Conservation (phyloP, 2,329 filamentous ascomycete species). For the Beauveria bassiana region DNA sequence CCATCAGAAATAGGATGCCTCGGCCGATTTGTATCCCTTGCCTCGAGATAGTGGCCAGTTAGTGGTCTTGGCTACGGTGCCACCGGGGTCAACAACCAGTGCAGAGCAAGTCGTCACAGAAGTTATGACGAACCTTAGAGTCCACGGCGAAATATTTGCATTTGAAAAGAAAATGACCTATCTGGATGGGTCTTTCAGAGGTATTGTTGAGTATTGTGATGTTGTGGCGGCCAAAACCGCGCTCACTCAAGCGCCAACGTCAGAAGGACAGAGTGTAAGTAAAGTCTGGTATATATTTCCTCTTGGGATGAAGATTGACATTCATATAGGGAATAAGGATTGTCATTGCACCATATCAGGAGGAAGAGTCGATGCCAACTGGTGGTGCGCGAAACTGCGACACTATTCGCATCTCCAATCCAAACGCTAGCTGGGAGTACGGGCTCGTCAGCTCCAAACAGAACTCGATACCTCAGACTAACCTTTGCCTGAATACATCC, state of each 20-base stretch:
- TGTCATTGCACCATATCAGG: not conserved
- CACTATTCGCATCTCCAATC: not conserved
- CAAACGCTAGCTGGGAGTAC: not conserved
- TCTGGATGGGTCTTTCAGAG: slow-evolving; percentile 36
- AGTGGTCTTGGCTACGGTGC: slow-evolving; percentile 19
- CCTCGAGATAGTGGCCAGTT: slow-evolving; percentile 21
- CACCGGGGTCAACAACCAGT: slow-evolving; percentile 15
- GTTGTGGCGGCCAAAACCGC: slow-evolving; percentile 34
- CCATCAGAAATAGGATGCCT: slow-evolving; percentile 7
- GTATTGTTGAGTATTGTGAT: slow-evolving; percentile 47
- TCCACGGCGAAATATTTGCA: slow-evolving; percentile 45
- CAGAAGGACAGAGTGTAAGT: slow-evolving; percentile 1
- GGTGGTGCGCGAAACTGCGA: not conserved
- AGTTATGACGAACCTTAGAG: slow-evolving; percentile 27
- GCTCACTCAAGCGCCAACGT: slow-evolving; percentile 25
- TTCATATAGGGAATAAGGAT: not conserved
- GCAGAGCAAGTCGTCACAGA: slow-evolving; percentile 29
- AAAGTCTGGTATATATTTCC: not conserved
- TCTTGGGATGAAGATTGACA: not conserved
- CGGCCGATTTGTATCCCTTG: slow-evolving; percentile 6
- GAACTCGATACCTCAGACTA: slow-evolving; percentile 10
- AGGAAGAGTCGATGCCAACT: not conserved
- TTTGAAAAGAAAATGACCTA: slow-evolving; percentile 36
- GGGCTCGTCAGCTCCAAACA: slow-evolving; percentile 1
- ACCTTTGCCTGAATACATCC: slow-evolving; percentile 18